These are phyloP conservation scores for Fusarium staphyleae DNA, from an alignment of 2,329 filamentous ascomycete species.

Conservation along the genomic window DNA sequence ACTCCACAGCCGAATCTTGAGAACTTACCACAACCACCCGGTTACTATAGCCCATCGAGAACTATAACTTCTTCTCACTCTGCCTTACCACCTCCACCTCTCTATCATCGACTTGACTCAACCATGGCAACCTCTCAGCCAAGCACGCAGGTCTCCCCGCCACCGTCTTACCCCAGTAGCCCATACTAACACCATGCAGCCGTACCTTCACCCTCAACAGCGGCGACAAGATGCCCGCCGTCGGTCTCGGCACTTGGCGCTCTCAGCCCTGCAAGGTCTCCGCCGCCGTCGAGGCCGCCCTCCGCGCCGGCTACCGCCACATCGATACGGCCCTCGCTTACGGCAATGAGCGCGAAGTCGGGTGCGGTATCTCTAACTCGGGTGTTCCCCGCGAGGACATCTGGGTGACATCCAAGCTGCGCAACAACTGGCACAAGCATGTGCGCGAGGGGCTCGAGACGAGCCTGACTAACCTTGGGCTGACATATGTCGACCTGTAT, in stretches of 20 bases:
- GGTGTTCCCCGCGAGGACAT: slow-evolving; percentile 71
- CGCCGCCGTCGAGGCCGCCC: slow-evolving; percentile 73
- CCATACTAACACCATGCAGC: slow-evolving; percentile 16
- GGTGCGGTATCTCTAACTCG: slow-evolving; percentile 67
- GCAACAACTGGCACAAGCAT: slow-evolving; percentile 79
- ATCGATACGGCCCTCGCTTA: slow-evolving; percentile 81
- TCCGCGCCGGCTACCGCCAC: slow-evolving; percentile 74
- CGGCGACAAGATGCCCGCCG: slow-evolving; percentile 77
- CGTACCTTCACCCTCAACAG: slow-evolving; percentile 73
- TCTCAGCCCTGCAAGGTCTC: slow-evolving; percentile 73
- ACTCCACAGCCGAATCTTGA: no score
- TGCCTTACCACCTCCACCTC: no score
- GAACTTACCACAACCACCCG: no score
- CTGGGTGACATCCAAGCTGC: slow-evolving; percentile 82
- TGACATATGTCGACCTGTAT: slow-evolving; percentile 73
- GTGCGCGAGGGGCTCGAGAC: slow-evolving; percentile 67
- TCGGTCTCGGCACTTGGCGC: slow-evolving; percentile 83
- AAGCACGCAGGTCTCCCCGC: slow-evolving; percentile 10
- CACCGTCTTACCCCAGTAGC: not conserved
- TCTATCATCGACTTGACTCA: no score
- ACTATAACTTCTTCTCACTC: no score
- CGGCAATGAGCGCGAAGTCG: slow-evolving; percentile 76
- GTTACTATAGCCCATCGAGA: no score
- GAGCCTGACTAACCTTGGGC: slow-evolving; percentile 66
- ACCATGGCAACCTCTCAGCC: slow-evolving; percentile 21